Base-by-base conservation (phyloP, 2,329 filamentous ascomycete genomes). In the Fusarium sp. region DNA sequence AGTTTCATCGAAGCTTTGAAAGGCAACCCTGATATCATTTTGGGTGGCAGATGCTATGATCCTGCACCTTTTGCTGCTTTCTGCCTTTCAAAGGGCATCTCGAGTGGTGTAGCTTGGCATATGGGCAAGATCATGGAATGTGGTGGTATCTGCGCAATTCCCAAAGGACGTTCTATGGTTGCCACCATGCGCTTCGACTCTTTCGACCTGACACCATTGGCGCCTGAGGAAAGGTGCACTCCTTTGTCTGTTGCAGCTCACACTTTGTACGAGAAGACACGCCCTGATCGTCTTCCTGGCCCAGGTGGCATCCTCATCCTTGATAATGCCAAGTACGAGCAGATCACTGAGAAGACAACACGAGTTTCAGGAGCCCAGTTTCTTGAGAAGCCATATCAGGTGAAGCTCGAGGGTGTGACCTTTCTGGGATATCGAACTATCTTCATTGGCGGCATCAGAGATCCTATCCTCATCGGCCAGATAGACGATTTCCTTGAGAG, bases 71-170 rank as follows among this genome's bases (percentile, higher is more conserved):
- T 79, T 70, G 78, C 77, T 3, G 81, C 78, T 4, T 83, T 80
- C 59, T 80, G 74, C 25, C 67, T 81, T 2, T 77, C 76, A 48
- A 74, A 75, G 18, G 76, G 77, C 1, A 57, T 77, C 3, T 44
- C 72, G 1, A 65, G 72, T 1, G 83, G 81, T 0, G 77, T 77
- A 0, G 80, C 81, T 32, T 80, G 77, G 57, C 84, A 87, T 65
- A 85, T 87, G 83, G 86, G 86, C 11, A 87, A 88, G 76, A 83
- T 86, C 37, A 80, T 86, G 77, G 85, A 87, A 68, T 87, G 85
- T 41, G 84, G 84, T 2, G 79, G 81, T 6, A 71, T 79, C 6
- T 87, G 84, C 65, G 80, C 83, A 0, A 73, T 79, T 4, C 85
- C 84, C 0, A 87, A 86, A 65, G 79, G 80, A 0, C 74, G 75